phyloP scores from a whole-genome alignment of 352 stramenopile genomes.

The Globisporangium acanthophoron region DNA sequence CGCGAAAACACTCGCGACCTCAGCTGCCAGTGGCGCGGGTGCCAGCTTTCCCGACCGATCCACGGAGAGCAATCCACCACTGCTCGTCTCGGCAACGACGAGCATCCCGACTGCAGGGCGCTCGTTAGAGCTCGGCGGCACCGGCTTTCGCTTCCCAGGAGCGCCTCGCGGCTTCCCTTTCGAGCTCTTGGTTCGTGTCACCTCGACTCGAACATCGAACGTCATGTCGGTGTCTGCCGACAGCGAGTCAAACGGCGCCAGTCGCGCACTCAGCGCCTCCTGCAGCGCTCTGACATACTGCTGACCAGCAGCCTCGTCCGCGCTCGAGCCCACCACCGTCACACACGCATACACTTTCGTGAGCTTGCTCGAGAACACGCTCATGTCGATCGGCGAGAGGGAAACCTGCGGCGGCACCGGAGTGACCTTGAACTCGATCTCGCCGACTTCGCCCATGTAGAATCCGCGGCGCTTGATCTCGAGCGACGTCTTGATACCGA shows the following conservation, averaged over 20 bases:
- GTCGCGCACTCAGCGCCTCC: slow-evolving; percentile 16
- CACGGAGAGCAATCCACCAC: slow-evolving; percentile 33
- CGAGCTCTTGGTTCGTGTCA: slow-evolving; percentile 4
- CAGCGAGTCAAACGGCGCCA: slow-evolving; percentile 1
- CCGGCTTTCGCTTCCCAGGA: slow-evolving; percentile 1
- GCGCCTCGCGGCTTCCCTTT: neutral
- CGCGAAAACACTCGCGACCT: slow-evolving; percentile 18
- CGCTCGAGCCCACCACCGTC: slow-evolving; percentile 33
- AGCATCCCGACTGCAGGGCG: slow-evolving; percentile 29
- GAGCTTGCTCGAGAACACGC: slow-evolving; percentile 21
- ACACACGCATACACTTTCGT: slow-evolving; percentile 30
- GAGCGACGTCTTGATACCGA: slow-evolving; percentile 31
- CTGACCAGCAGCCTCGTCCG: slow-evolving; percentile 29
- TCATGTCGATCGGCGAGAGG: slow-evolving; percentile 37
- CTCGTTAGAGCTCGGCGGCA: neutral
- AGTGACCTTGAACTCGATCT: slow-evolving; percentile 27
- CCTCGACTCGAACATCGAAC: slow-evolving; percentile 34
- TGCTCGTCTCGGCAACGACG: slow-evolving; percentile 32
- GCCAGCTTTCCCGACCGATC: slow-evolving; percentile 38
- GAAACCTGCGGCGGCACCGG: slow-evolving; percentile 8
- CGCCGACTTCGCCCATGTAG: slow-evolving; percentile 33
- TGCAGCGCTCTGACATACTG: slow-evolving; percentile 31
- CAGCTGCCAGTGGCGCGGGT: slow-evolving; percentile 25
- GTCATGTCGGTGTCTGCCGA: slow-evolving; percentile 8
- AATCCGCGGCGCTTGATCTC: slow-evolving; percentile 44